Percentiles rank a stretch among this genome's conserved stretches.
Conservation (phyloP, 305 asterid species). For the Plantago lanceolata region DNA sequence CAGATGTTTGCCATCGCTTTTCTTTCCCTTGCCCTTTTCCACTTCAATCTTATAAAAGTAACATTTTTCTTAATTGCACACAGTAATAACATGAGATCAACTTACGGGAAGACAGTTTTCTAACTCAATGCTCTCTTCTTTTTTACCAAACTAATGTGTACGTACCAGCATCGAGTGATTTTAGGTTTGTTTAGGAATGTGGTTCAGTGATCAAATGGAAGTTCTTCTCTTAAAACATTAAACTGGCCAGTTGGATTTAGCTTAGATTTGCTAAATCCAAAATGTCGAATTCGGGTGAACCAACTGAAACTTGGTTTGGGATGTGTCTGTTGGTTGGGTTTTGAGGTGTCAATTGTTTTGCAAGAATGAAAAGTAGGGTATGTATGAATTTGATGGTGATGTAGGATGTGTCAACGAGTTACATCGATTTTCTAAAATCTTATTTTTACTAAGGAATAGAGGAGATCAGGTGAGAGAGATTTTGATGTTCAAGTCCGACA, state of each 20-base stretch:
- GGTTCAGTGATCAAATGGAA: background rate
- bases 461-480: background rate
- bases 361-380: background rate
- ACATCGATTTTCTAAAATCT: background rate
- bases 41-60: background rate
- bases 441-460: background rate
- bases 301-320: too few relatives aligned
- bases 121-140: background rate
- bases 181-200: background rate
- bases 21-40: background rate
- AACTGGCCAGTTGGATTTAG: background rate
- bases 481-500: background rate
- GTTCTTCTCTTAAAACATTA: background rate
- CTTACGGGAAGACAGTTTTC: background rate
- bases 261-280: background rate
- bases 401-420: background rate
- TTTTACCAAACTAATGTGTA: background rate
- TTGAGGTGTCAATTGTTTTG: background rate
- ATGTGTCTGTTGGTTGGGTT: background rate
- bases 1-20: background rate
- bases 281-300: too few relatives aligned
- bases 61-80: background rate
- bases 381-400: background rate
- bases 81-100: background rate
- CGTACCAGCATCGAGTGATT: background rate